Evolutionary conservation across 176 grass and related monocot genomes (phyloP), one percentile per base, ranked within the genome.

Genomic region (Eragrostis nindensis): DNA sequence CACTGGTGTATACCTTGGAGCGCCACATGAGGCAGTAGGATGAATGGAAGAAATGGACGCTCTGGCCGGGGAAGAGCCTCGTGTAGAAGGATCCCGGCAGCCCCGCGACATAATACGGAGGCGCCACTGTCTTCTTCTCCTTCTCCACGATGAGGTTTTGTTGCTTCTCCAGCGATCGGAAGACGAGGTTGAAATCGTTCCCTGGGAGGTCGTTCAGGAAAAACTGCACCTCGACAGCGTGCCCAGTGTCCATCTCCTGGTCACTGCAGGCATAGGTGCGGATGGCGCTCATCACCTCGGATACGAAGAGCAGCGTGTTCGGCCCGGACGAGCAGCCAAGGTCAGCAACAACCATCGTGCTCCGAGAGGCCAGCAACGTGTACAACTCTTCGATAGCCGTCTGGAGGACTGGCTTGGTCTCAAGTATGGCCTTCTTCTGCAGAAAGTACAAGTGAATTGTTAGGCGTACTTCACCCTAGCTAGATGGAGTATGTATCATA

Each of bases 131-230:
- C 0, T 14, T 67, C 13, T 77, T 41, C 6, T 32, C 10, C 14
- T n/a, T n/a, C n/a, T 1, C 56, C 10, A 25, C 40, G 7, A 55
- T 2, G 14, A 25, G 22, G 5, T 65, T 8, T n/a, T 77, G 16
- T 4, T 75, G 41, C 1, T 3, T 19, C 11, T 70, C 68, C 47
- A 94, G n/a, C 0, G 60, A 94, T 7, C 29, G 88, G 64, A 94
- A 91, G 7, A 94, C 16, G 18, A n/a, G 75, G 46, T 94, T 94
- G 78, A 90, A 94, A 30, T 94, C 91, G 6, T 94, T 94, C 13
- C 26, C 53, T 0, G 82, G 83, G 6, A 91, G 80, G 60, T 94
- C 92, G 4, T 94, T 94, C 21, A 91, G 11, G 79, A 94, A 91
- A 62, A 89, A 80, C 44, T 86, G 88, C 7, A 88, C 18, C 56